Evolutionary conservation across 2,329 filamentous ascomycete genomes (phyloP).

Genomic region (Neurospora sp.): DNA sequence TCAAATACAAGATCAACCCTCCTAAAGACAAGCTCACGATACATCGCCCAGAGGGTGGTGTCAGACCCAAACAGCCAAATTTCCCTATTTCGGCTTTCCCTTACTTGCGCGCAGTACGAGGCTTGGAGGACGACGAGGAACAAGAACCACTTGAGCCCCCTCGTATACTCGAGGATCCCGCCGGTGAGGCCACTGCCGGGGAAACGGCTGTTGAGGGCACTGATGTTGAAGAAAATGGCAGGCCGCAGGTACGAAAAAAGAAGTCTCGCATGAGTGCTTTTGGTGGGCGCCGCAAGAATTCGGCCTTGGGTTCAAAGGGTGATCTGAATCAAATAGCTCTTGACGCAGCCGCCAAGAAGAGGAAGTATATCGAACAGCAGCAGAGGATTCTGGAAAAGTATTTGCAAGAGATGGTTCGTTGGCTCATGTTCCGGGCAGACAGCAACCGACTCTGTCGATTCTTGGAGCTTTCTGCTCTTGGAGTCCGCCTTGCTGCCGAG

Average conservation of each 20-base stretch:
- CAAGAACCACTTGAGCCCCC: conserved; percentile 4
- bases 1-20: conserved; percentile 83
- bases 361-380: conserved; percentile 69
- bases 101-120: conserved; percentile 72
- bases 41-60: conserved; percentile 53
- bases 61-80: conserved; percentile 69
- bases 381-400: conserved; percentile 81
- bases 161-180: background rate
- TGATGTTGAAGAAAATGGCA: conserved; percentile 57
- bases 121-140: conserved; percentile 68
- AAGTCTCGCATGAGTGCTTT: conserved; percentile 45
- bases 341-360: conserved; percentile 44
- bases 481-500: conserved; percentile 86
- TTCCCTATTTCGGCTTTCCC: conserved; percentile 87
- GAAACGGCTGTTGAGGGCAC: conserved; percentile 41
- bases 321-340: conserved; percentile 35
- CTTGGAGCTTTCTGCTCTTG: conserved; percentile 84
- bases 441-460: conserved; percentile 96
- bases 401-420: conserved; percentile 85
- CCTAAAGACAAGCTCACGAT: conserved; percentile 76
- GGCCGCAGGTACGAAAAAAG: conserved; percentile 29
- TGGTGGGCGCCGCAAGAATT: conserved; percentile 43
- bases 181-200: conserved; percentile 15
- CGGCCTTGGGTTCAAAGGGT: conserved; percentile 33
- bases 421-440: conserved; percentile 92